Conservation (phyloP, 75 land plant species). For the Larix kaempferi region DNA sequence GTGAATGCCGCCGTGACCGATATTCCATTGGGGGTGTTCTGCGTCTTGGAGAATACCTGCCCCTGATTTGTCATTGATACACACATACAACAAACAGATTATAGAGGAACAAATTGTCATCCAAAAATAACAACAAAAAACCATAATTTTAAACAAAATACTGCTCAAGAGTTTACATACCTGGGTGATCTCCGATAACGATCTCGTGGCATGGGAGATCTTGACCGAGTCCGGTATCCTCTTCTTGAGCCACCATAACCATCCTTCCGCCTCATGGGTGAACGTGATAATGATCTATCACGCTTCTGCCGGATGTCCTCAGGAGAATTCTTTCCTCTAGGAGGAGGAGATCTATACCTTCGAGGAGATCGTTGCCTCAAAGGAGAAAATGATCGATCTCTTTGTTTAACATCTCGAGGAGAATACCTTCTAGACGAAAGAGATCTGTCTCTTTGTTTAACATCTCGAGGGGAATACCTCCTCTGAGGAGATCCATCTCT, state of each 20-base stretch:
- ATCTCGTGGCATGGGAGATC: slow-evolving; percentile 29
- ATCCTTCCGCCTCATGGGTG: slow-evolving; percentile 27
- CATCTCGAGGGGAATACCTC: background rate
- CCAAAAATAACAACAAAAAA: background rate
- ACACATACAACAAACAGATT: background rate
- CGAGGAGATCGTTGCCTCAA: background rate
- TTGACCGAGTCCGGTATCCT: slow-evolving; percentile 22
- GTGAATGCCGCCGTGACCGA: slow-evolving; percentile 30
- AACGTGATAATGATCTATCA: slow-evolving; percentile 13
- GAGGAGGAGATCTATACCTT: slow-evolving; percentile 8
- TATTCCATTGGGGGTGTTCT: slow-evolving; percentile 27
- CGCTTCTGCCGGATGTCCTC: slow-evolving; percentile 6
- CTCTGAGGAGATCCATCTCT: background rate
- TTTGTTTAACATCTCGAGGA: background rate
- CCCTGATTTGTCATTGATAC: slow-evolving; percentile 4
- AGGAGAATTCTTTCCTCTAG: slow-evolving; percentile 4
- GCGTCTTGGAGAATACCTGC: slow-evolving; percentile 45
- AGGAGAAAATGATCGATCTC: slow-evolving; percentile 2
- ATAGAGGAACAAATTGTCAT: background rate
- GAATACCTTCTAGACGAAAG: background rate
- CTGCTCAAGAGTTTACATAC: background rate
- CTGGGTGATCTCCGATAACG: slow-evolving; percentile 22
- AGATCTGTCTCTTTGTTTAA: background rate
- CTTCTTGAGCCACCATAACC: slow-evolving; percentile 23
- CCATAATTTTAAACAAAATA: background rate